phyloP scores from a whole-genome alignment of 1,284 basidiomycete species.

The Puccinia horiana region DNA sequence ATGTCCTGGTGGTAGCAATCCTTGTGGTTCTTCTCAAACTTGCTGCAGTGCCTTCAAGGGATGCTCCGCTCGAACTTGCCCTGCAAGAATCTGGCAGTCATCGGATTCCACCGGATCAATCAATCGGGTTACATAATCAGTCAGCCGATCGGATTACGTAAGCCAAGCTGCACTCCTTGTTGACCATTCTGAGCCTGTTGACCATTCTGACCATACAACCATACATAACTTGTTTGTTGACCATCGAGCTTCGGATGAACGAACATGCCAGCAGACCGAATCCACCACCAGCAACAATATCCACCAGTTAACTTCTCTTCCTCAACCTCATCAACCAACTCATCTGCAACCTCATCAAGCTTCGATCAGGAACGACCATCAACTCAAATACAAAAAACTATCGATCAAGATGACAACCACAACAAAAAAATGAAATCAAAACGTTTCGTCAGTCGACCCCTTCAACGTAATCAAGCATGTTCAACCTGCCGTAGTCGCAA shows the following conservation, averaged over 20 bases:
- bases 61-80: too few relatives aligned
- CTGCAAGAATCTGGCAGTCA: too few relatives aligned
- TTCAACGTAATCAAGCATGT: constrained; percentile 43
- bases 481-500: constrained; percentile 40
- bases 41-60: too few relatives aligned
- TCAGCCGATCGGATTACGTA: neutral
- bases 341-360: neutral
- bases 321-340: constrained; percentile 12
- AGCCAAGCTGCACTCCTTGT: neutral
- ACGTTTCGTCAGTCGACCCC: constrained; percentile 39
- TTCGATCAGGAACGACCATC: constrained; percentile 1
- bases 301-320: neutral
- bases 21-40: too few relatives aligned
- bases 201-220: neutral
- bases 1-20: too few relatives aligned
- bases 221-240: neutral
- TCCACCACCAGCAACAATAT: neutral
- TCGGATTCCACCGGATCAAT: too few relatives aligned
- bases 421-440: constrained; percentile 12
- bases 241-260: neutral
- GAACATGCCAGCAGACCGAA: constrained; percentile 3
- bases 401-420: neutral
- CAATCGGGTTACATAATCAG: too few relatives aligned
- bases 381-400: neutral
- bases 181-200: neutral